Percentiles rank a stretch among this genome's conserved stretches.
Evolutionary conservation across 805 yeast species (phyloP).

Genomic region (Wickerhamomyces kurtzmanii): DNA sequence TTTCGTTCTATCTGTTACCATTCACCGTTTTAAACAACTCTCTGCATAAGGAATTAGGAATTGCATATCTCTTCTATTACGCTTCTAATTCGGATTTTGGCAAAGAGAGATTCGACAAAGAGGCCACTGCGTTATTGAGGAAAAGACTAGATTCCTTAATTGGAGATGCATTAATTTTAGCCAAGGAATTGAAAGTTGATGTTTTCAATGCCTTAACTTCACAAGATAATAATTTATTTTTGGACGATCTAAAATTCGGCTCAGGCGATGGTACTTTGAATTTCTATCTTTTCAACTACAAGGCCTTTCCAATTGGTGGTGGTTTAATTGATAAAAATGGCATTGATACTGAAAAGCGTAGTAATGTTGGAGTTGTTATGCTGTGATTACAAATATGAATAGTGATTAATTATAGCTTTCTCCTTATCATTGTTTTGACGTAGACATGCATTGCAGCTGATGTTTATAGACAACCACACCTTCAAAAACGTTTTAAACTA

Average conservation of each 20-base stretch:
- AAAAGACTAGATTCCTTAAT: constrained; percentile 54
- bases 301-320: constrained; percentile 69
- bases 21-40: constrained; percentile 69
- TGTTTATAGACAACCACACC: too few relatives aligned
- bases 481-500: constrained; percentile 1
- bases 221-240: constrained; percentile 80
- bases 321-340: constrained; percentile 58
- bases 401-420: constrained; percentile 4
- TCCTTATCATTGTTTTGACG: not conserved
- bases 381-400: constrained; percentile 27
- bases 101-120: constrained; percentile 26
- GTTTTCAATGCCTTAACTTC: constrained; percentile 90
- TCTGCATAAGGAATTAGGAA: constrained; percentile 57
- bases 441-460: constrained; percentile 1
- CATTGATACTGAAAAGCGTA: constrained; percentile 41
- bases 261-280: constrained; percentile 89
- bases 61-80: constrained; percentile 86
- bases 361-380: constrained; percentile 89
- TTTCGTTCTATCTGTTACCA: constrained; percentile 84
- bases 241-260: constrained; percentile 80
- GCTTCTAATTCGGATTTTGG: constrained; percentile 59
- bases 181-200: constrained; percentile 63
- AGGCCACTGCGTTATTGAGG: constrained; percentile 34
- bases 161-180: constrained; percentile 66
- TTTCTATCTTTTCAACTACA: constrained; percentile 87